Evolutionary conservation across 176 grass and related monocot species (phyloP).

Genomic region (Carex cristatella): DNA sequence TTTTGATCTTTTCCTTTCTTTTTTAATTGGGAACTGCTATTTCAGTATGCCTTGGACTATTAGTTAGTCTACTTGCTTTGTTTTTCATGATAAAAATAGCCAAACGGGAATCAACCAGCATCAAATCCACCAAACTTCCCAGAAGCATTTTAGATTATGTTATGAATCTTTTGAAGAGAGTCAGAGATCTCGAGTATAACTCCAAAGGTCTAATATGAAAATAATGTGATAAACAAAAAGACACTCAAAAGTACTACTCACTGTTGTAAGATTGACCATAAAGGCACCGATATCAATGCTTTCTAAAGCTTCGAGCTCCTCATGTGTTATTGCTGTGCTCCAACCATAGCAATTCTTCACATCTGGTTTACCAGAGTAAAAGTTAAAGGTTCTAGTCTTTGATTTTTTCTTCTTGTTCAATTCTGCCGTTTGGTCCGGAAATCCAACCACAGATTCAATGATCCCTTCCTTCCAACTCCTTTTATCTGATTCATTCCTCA

Average conservation of each 20-base stretch:
- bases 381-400: constrained; percentile 64
- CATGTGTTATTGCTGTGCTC: constrained; percentile 62
- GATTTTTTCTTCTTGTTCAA: constrained; percentile 73
- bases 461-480: constrained; percentile 42
- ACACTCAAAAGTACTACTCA: neutral
- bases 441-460: constrained; percentile 39
- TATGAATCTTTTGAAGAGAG: neutral
- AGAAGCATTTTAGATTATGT: neutral
- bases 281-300: constrained; percentile 53
- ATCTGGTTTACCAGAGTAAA: constrained; percentile 58
- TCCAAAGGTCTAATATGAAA: neutral
- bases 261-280: constrained; percentile 84
- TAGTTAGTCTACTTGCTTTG: neutral
- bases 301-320: constrained; percentile 42
- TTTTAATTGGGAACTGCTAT: neutral
- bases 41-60: neutral
- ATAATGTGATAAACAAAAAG: neutral
- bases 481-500: constrained; percentile 21
- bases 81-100: neutral
- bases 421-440: constrained; percentile 18
- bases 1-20: neutral
- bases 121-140: neutral
- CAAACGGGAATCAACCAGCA: neutral
- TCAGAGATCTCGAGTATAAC: neutral
- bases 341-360: constrained; percentile 86